Conservation (phyloP, 768 basidiomycete species). For the Vararia minispora region DNA sequence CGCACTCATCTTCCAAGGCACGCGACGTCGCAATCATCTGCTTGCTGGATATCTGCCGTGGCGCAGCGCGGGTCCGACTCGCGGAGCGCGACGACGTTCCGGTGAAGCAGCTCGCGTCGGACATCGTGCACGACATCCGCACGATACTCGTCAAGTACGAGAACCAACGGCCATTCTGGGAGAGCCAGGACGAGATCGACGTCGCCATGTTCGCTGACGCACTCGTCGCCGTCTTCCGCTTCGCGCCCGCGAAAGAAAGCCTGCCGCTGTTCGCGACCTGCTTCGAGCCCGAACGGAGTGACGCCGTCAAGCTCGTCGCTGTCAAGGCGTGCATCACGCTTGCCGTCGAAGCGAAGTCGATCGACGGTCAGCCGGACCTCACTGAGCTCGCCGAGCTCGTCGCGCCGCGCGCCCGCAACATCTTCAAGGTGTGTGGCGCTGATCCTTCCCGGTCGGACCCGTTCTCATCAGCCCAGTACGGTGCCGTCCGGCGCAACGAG, state of each 20-base stretch:
- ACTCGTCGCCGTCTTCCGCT: slow-evolving; percentile 61
- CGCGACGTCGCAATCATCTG: slow-evolving; percentile 62
- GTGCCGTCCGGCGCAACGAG: slow-evolving; percentile 46
- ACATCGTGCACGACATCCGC: slow-evolving; percentile 73
- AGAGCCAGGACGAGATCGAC: slow-evolving; percentile 58
- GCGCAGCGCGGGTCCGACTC: slow-evolving; percentile 39
- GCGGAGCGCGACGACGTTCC: slow-evolving; percentile 43
- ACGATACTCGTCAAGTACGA: slow-evolving; percentile 22
- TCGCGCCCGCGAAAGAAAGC: slow-evolving; percentile 51
- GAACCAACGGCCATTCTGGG: slow-evolving; percentile 50
- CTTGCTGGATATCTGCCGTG: slow-evolving; percentile 68
- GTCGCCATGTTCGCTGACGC: slow-evolving; percentile 68
- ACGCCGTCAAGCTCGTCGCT: slow-evolving; percentile 69
- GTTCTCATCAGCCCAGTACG: slow-evolving; percentile 24
- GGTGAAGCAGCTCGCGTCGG: slow-evolving; percentile 51
- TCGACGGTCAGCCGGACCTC: background rate
- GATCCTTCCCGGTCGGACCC: background rate
- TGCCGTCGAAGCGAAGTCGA: slow-evolving; percentile 41
- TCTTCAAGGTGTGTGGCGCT: slow-evolving; percentile 40
- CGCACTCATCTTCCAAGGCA: slow-evolving; percentile 36
- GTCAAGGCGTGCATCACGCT: slow-evolving; percentile 65
- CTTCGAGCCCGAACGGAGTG: slow-evolving; percentile 66
- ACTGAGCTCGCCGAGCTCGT: slow-evolving; percentile 20
- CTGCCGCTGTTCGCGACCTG: slow-evolving; percentile 50
- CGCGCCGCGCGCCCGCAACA: slow-evolving; percentile 36